A percentile compares a stretch with the other conserved stretches of the same genome.
phyloP scores from a whole-genome alignment of 345 rosid genomes.

The Eutrema yunnanense region DNA sequence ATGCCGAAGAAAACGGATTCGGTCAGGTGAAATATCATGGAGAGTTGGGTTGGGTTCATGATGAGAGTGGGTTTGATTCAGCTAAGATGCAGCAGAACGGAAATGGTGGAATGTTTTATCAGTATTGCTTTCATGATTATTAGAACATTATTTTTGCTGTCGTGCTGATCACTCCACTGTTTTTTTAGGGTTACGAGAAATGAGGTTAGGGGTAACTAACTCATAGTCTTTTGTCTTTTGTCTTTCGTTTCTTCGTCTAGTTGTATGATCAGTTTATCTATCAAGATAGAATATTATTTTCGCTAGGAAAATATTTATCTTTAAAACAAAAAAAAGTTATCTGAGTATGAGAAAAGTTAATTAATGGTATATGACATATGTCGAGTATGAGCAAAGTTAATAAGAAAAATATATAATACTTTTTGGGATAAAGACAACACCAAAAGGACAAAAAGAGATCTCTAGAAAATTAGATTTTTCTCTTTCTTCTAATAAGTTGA shows the following conservation, averaged over 20 bases:
- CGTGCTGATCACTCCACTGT: neutral
- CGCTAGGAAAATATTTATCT: neutral
- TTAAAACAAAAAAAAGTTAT: neutral
- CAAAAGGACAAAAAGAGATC: constrained; percentile 14
- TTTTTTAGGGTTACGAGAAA: constrained; percentile 8
- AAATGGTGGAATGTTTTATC: constrained; percentile 22
- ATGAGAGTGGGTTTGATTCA: constrained; percentile 19
- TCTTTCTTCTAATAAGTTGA: constrained; percentile 8
- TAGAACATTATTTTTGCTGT: neutral
- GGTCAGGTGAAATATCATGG: constrained; percentile 20
- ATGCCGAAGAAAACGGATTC: constrained; percentile 17
- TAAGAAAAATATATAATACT: neutral
- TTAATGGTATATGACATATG: neutral
- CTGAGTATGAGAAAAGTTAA: neutral
- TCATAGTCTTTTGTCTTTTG: neutral
- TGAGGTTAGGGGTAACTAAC: neutral
- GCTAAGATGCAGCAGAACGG: constrained; percentile 14
- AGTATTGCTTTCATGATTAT: constrained; percentile 23
- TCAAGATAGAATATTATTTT: neutral
- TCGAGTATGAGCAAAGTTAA: neutral
- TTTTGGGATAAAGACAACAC: constrained; percentile 11
- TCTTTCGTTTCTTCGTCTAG: neutral
- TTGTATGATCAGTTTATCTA: constrained; percentile 4
- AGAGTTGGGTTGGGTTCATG: constrained; percentile 19
- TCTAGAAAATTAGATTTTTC: neutral